Base-by-base conservation (phyloP, 805 yeast genomes). In the Candida adriatica region DNA sequence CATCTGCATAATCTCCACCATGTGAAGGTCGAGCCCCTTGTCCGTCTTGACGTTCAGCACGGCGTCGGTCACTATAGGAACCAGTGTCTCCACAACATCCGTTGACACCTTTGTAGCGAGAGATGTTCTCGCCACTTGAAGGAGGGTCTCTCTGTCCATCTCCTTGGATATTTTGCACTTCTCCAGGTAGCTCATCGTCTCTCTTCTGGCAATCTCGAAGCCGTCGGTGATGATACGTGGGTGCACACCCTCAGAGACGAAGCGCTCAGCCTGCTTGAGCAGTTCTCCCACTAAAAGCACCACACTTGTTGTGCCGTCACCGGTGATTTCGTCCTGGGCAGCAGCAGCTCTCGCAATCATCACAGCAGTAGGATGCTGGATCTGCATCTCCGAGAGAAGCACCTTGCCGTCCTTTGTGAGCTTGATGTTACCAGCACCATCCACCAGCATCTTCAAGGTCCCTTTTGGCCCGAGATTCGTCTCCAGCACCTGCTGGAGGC, bases 1-100 rank as follows among this genome's bases (percentile, higher is more conserved):
- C 97, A 92, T 94, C 45, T 92, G 79, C 94, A 92, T 92, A 53
- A 92, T 83, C 64, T 92, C 98, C 47, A 92, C 79, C 98, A 92
- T 92, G 59, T 92, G 96, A 46, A 92, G 67, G 58, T 92, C 98
- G 35, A 90, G 65, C 18, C 56, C 54, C n/a, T 65, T 65, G 21
- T 64, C 66, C 41, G 66, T 66, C 45, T 73, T 69, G 20, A 90
- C 90, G 29, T 81, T 71, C 41, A 90, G 66, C 7, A 92, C 98
- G 1, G 97, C 96, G 57, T 92, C 98, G 2, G 96, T 85, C 28
- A 92, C 96, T 41, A 92, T 84, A 27, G 98, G 97, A 1, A 95
- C 75, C 51, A 92, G 70, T 3, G 83, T 76, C 39, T 81, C 84
- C 10, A 88, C 70, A 40, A 92, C 62, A 42, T 84, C 90, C 19